Evolutionary conservation across 2,329 filamentous ascomycete genomes (phyloP), one percentile per base, ranked within the genome.

Genomic region (Pezicula radicicola): DNA sequence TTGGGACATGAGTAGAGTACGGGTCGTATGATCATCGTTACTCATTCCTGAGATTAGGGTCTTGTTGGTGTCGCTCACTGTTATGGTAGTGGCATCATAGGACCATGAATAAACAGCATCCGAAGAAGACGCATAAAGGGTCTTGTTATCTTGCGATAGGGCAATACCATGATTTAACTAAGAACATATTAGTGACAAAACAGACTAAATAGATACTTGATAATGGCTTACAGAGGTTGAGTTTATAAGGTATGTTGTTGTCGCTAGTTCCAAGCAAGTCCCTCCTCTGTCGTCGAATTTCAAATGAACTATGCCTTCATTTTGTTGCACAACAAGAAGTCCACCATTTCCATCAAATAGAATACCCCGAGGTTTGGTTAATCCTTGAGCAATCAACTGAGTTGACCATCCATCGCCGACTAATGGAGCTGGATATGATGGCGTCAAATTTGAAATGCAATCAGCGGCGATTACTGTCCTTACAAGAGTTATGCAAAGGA

Each of bases 11-110:
- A 89, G 74, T 1, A 91, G 72, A 0, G 87, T 90, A 35, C 88
- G 78, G 0, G 85, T 86, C 6, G 74, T 79, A 60, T 90, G 85
- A 46, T 83, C 85, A 5, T 72, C 67, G 53, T 77, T 78, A 59
- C 61, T 74, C 85, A 90, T 89, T 57, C 82, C 81, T 36, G 71
- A 72, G 44, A 91, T 72, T 4, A 91, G 54, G 3, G 76, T 80
- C 53, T 72, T 72, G 46, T 74, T 76, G 4, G 69, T 66, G 48
- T 63, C 57, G 42, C 64, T 58, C 41, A 81, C 74, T 4, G 76
- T 76, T 45, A 71, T 72, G 8, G 73, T 68, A 3, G 66, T 63
- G n/a, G 79, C 69, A 63, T 88, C 76, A 64, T 91, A 91, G 27
- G 73, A 65, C 82, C 85, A 91, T 2, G 80, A 72, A 62, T 76